Base-by-base conservation (phyloP, 352 stramenopile species). In the Peronospora destructor region DNA sequence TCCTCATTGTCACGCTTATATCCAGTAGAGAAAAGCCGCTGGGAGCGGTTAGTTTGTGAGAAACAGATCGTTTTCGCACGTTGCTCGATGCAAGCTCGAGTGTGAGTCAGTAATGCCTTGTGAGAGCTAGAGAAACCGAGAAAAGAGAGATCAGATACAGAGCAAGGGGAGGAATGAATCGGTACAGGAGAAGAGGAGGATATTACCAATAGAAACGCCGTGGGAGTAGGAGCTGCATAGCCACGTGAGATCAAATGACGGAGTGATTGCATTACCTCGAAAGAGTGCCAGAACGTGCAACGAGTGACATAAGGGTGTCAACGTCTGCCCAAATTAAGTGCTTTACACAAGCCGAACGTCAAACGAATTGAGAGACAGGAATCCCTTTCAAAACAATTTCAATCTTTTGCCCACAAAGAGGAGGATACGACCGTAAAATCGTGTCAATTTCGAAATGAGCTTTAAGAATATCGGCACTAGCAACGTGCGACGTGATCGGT, bases 1-100 rank as follows among this genome's bases (percentile, higher is more conserved):
- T 59, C 48, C 12, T 62, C 53, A 7, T 66, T 38, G 43, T 44
- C 13, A 28, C 16, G 2, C 14, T 62, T 41, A 9, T 53, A 50
- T 12, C 60, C 14, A 17, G 54, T 61, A 6, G 59, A 68, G n/a
- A 63, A 63, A 17, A 60, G 54, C 47, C 59, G 25, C n/a, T 59
- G 53, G 19, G 49, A 55, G 29, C 32, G 21, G 35, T 39, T 34
- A 2, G 8, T 44, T 6, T 17, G 45, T 10, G 29, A 23, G 30
- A 53, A 43, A 47, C 46, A 12, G 1, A 39, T 26, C 21, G 33
- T 4, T 35, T 39, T 49, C 1, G 52, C 52, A 14, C 26, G 30
- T 2, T 29, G 19, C 16, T 25, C 12, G 5, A 53, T 19, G 0
- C 47, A 49, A 16, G 45, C 43, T 5, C 45, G 39, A 1, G 39